Evolutionary conservation across 129 eudicot species (phyloP).

Genomic region (Oenanthe sinensis): DNA sequence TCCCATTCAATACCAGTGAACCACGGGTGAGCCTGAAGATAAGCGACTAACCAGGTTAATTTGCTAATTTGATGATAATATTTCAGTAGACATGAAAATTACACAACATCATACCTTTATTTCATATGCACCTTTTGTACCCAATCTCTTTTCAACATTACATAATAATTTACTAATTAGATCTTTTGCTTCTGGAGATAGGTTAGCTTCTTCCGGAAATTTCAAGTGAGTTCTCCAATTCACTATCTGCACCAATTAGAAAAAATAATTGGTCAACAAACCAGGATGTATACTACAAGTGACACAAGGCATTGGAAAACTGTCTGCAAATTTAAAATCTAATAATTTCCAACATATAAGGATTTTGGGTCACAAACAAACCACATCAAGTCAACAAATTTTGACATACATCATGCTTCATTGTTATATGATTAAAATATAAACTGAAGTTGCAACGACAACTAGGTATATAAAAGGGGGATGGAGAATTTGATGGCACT

Average conservation of each 20-base stretch:
- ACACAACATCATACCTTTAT: conserved; percentile 60
- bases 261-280: not conserved
- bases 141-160: conserved; percentile 90
- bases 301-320: not conserved
- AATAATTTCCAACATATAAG: not conserved
- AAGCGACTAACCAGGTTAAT: conserved; percentile 7
- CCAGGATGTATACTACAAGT: not conserved
- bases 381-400: not conserved
- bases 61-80: conserved; percentile 6
- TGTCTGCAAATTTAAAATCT: not conserved
- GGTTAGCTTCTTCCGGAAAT: conserved; percentile 94
- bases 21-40: conserved; percentile 86
- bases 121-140: conserved; percentile 94
- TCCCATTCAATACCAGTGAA: conserved; percentile 82
- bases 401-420: not conserved
- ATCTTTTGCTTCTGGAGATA: conserved; percentile 93
- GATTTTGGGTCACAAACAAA: not conserved
- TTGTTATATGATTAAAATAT: not conserved
- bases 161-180: conserved; percentile 86
- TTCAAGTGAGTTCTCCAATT: conserved; percentile 96
- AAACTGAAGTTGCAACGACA: not conserved
- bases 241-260: conserved; percentile 56
- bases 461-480: not conserved
- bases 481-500: not conserved
- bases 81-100: conserved; percentile 3